Evolutionary conservation across 768 basidiomycete species (phyloP).

Genomic region (Lactifluus subvellereus): DNA sequence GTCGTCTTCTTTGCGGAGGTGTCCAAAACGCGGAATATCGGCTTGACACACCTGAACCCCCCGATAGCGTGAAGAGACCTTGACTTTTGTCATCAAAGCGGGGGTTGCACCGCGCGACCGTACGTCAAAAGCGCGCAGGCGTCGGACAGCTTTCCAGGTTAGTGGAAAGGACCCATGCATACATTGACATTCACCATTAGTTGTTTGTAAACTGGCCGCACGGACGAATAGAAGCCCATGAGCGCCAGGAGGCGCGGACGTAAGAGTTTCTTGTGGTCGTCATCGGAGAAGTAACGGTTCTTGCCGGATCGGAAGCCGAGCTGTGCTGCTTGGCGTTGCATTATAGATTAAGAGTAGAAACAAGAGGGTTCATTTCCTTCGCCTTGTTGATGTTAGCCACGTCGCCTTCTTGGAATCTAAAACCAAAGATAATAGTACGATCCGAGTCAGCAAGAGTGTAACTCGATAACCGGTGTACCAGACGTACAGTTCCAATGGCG

Average conservation of each 20-base stretch:
- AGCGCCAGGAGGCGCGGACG: conserved; percentile 39
- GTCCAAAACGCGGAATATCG: conserved; percentile 31
- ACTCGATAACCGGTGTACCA: background rate
- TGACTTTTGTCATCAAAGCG: conserved; percentile 46
- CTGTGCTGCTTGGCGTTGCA: conserved; percentile 50
- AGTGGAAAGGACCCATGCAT: conserved; percentile 50
- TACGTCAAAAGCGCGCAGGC: conserved; percentile 45
- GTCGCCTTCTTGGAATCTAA: conserved; percentile 56
- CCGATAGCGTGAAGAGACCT: conserved; percentile 50
- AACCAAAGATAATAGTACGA: background rate
- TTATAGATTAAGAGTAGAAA: conserved; percentile 63
- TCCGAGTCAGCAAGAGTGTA: background rate
- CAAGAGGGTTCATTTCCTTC: conserved; percentile 51
- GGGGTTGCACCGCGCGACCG: conserved; percentile 42
- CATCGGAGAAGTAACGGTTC: conserved; percentile 59
- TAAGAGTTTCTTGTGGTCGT: conserved; percentile 27
- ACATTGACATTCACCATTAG: conserved; percentile 51
- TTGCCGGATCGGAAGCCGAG: conserved; percentile 55
- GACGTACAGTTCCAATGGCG: conserved; percentile 34
- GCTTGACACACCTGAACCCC: conserved; percentile 30
- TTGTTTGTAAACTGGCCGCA: conserved; percentile 42
- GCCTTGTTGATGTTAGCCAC: conserved; percentile 40
- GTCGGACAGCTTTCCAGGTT: conserved; percentile 56
- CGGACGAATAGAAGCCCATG: conserved; percentile 48
- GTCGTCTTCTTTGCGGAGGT: conserved; percentile 41